phyloP scores from a whole-genome alignment of 2,329 filamentous ascomycete genomes.

The Cladophialophora chaetospira region DNA sequence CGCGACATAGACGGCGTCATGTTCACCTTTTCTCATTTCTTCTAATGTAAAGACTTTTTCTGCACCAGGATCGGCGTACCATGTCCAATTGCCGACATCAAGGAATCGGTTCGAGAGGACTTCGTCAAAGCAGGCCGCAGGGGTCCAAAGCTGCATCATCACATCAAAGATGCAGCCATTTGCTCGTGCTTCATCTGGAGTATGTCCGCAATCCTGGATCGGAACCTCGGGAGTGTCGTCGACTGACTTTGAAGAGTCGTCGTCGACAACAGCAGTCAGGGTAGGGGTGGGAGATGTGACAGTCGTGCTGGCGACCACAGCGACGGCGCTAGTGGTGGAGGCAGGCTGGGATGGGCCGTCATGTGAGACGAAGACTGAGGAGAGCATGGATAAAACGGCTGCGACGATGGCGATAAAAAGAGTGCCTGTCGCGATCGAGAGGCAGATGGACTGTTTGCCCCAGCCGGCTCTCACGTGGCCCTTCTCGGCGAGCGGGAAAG shows the following conservation, averaged over 20 bases:
- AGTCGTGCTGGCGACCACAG: constrained; percentile 12
- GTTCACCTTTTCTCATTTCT: constrained; percentile 32
- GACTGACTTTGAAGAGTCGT: constrained; percentile 13
- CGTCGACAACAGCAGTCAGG: constrained; percentile 7
- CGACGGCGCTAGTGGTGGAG: constrained; percentile 10
- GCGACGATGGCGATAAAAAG: constrained; percentile 27
- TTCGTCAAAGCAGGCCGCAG: constrained; percentile 29
- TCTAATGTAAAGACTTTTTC: constrained; percentile 21
- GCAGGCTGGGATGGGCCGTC: constrained; percentile 2
- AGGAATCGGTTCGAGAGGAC: constrained; percentile 31
- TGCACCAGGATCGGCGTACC: constrained; percentile 29
- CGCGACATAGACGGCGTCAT: constrained; percentile 32
- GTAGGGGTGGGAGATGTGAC: constrained; percentile 5
- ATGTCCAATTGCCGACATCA: constrained; percentile 33
- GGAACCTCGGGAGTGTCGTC: constrained; percentile 3
- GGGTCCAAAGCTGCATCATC: constrained; percentile 35
- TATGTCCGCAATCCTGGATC: constrained; percentile 29
- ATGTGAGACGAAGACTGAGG: constrained; percentile 24
- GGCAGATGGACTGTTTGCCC: constrained; percentile 28
- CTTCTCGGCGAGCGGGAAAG: constrained; percentile 21
- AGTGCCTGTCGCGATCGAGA: constrained; percentile 26
- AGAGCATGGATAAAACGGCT: constrained; percentile 25
- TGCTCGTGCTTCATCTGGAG: constrained; percentile 27
- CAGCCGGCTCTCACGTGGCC: constrained; percentile 22
- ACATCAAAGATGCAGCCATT: constrained; percentile 33